Evolutionary conservation across 345 rosid species (phyloP), one percentile per base, ranked within the genome.

Genomic region (Raphanus sativus): DNA sequence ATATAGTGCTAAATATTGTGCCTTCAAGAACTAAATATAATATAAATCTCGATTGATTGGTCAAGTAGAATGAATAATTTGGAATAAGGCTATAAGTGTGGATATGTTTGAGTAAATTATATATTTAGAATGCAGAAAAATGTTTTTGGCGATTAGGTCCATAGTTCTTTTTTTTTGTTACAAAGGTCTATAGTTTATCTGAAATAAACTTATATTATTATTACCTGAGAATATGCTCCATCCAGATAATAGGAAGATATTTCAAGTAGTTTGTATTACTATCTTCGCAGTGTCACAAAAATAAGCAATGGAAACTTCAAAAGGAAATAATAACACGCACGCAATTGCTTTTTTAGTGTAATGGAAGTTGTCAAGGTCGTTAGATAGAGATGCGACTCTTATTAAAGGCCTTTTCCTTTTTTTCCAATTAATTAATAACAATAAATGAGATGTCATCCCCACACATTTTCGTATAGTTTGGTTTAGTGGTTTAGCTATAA

Each of bases 281-380:
- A 48, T 48, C 54, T 48, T 13, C 54, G 54, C 54, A 13, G 54
- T n/a, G 54, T 48, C 17, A 58, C 12, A 63, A 63, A 63, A 65
- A 66, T 42, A 66, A 66, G 56, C 21, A 66, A 69, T 48, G 62
- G 45, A 40, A 70, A 65, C 71, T 64, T 29, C 24, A 65, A 58
- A 15, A 26, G 13, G 62, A 66, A 72, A 72, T 72, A 72, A 72
- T 72, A 62, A 78, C 67, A 66, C n/a, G 30, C 32, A 72, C 56
- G 64, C 73, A 4, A 66, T 72, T 78, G 34, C 64, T 72, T 65
- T 77, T 66, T 78, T 73, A 60, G 73, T 78, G 81, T 73, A 72
- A 78, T 33, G 77, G 77, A 78, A 60, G 77, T 78, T 78, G 74
- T 78, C 77, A 73, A 78, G 67, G 81, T 78, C 36, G 81, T 72